These are phyloP conservation scores for Hyphopichia wangnamkhiaoensis DNA, from an alignment of 1,139 yeast genomes.

Conservation along the genomic window DNA sequence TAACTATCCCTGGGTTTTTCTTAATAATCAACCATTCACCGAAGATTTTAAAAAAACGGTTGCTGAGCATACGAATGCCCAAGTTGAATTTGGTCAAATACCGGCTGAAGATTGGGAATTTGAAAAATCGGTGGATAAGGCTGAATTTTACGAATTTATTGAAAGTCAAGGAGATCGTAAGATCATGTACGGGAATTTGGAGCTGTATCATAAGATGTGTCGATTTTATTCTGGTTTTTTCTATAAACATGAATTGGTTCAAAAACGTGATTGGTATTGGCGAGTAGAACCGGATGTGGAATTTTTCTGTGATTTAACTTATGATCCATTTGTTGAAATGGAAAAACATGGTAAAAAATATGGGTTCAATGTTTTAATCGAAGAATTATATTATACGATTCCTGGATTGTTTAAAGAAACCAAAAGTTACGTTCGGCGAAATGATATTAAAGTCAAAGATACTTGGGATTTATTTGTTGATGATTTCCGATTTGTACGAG, in stretches of 20 bases:
- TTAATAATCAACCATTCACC: conserved; percentile 75
- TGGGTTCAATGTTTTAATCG: conserved; percentile 78
- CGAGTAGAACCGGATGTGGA: conserved; percentile 90
- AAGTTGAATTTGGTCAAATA: conserved; percentile 69
- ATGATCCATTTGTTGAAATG: conserved; percentile 89
- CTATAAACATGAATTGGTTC: conserved; percentile 71
- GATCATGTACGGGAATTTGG: conserved; percentile 77
- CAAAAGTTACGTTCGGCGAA: conserved; percentile 52
- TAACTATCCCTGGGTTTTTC: conserved; percentile 84
- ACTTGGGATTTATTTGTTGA: conserved; percentile 59
- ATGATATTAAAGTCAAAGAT: conserved; percentile 49
- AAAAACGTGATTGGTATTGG: conserved; percentile 85
- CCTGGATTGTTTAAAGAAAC: conserved; percentile 80
- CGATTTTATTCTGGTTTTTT: conserved; percentile 77
- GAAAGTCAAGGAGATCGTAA: conserved; percentile 77
- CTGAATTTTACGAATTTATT: conserved; percentile 53
- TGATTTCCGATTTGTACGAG: conserved; percentile 27
- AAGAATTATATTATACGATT: conserved; percentile 74
- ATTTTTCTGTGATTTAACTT: conserved; percentile 84
- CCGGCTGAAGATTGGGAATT: conserved; percentile 70
- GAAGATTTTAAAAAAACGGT: conserved; percentile 60
- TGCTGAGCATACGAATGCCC: conserved; percentile 49
- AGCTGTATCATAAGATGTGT: conserved; percentile 73
- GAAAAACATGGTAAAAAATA: conserved; percentile 65
- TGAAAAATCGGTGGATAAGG: conserved; percentile 24